These are phyloP conservation scores for Thinopyrum elongatum DNA, from an alignment of 176 grass and related monocot genomes.

Conservation along the genomic window DNA sequence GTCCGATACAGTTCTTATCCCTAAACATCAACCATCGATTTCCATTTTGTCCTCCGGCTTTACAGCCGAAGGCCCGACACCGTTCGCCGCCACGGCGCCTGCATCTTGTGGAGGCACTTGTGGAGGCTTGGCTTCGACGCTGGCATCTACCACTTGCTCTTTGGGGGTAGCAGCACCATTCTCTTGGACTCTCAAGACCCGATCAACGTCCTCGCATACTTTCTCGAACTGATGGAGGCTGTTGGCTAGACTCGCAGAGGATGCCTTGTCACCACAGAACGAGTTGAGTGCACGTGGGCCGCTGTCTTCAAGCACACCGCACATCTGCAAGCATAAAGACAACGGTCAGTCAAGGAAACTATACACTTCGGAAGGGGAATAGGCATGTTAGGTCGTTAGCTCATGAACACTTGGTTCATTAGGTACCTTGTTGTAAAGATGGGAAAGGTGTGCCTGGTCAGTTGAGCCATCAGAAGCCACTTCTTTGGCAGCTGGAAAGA, in stretches of 20 bases:
- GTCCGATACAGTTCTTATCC: too few relatives aligned
- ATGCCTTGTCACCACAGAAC: slow-evolving; percentile 56
- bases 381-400: background rate
- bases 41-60: background rate
- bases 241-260: slow-evolving; percentile 47
- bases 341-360: background rate
- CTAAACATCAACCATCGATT: too few relatives aligned
- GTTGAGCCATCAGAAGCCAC: slow-evolving; percentile 35
- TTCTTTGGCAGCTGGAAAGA: slow-evolving; percentile 55
- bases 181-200: slow-evolving; percentile 40
- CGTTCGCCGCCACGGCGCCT: background rate
- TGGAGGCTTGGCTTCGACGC: background rate
- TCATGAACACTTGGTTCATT: background rate
- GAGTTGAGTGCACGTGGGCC: slow-evolving; percentile 51
- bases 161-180: slow-evolving; percentile 16
- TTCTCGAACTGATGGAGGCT: slow-evolving; percentile 58
- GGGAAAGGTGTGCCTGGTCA: slow-evolving; percentile 38
- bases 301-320: slow-evolving; percentile 61
- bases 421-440: slow-evolving; percentile 89
- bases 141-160: slow-evolving; percentile 18
- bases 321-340: slow-evolving; percentile 60
- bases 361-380: background rate
- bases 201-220: slow-evolving; percentile 43
- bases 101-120: background rate
- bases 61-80: background rate